A percentile compares a stretch with the other conserved stretches of the same genome.
phyloP scores from a whole-genome alignment of 768 basidiomycete species.

The Clitopilus hobsonii region DNA sequence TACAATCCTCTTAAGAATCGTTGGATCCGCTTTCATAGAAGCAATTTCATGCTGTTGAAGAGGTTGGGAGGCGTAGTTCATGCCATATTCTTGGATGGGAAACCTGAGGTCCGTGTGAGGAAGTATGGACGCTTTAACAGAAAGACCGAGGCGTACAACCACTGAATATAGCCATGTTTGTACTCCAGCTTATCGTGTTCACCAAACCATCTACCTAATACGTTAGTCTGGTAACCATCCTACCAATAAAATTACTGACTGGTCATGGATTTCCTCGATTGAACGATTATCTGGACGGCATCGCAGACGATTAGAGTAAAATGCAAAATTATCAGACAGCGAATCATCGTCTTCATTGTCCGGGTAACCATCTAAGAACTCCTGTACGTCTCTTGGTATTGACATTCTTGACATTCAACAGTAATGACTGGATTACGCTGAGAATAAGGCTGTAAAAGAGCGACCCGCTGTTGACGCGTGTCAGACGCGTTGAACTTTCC shows the following conservation, averaged over 20 bases:
- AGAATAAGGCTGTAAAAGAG: too few species aligned
- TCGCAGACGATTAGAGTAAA: conserved; percentile 52
- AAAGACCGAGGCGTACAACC: conserved; percentile 50
- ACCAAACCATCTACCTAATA: conserved; percentile 50
- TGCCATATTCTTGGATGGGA: conserved; percentile 69
- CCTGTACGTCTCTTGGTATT: conserved; percentile 51
- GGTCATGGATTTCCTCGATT: conserved; percentile 59
- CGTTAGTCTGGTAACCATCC: not conserved
- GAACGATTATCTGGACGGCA: conserved; percentile 59
- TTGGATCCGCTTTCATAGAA: conserved; percentile 46
- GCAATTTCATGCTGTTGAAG: conserved; percentile 62
- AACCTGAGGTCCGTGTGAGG: conserved; percentile 36
- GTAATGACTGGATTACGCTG: too few species aligned
- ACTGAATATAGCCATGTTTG: conserved; percentile 74
- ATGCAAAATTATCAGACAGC: conserved; percentile 46
- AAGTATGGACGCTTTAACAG: not conserved
- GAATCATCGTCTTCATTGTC: conserved; percentile 30
- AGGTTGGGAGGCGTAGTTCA: conserved; percentile 66
- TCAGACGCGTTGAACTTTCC: not conserved
- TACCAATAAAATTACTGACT: conserved; percentile 29
- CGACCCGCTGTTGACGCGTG: not conserved
- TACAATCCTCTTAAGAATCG: conserved; percentile 45
- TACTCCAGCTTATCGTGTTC: conserved; percentile 59
- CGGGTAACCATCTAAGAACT: conserved; percentile 55
- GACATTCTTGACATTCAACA: conserved; percentile 30